Evolutionary conservation across 140 eudicot species (phyloP), one percentile per base, ranked within the genome.

Genomic region (Flaveria floridana): DNA sequence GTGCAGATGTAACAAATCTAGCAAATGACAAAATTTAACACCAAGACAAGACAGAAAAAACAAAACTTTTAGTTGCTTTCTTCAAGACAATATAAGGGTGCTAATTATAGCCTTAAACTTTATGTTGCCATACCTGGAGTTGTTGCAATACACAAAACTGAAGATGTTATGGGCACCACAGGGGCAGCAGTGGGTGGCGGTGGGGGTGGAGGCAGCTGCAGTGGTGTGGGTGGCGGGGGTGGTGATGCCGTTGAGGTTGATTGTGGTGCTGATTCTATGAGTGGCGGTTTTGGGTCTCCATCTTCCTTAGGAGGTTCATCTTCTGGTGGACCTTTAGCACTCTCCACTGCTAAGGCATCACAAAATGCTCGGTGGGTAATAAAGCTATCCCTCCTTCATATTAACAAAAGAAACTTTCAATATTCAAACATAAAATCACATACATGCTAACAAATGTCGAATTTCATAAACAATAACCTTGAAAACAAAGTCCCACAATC

Each of bases 361-460:
- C 98, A 89, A 78, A 93, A 92, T 7, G 97, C 96, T 77, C 97
- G 83, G 65, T 92, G 97, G 50, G 97, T 89, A 47, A 92, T 92
- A 69, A 92, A 92, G 81, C 95, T 89, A 87, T 92, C 97, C 85
- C 96, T 81, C 91, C 97, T 92, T 73, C 85, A 84, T 63, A 79
- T 34, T 74, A 69, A 61, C 65, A 72, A 69, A 79, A 73, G 9
- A 37, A 63, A 34, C 19, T 62, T 26, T 81, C 74, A 82, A 75
- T 75, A 73, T 44, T 73, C 70, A 64, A 55, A 65, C n/a, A 50
- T 19, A 64, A 52, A 63, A 15, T 14, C 39, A 3, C 19, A 28
- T 7, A 25, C 66, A 52, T 4, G 13, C 37, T 67, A 21, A 34
- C 19, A 39, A 50, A 48, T 16, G 77, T 61, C 8, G 15, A 68